Conservation (phyloP, 768 basidiomycete species). For the Tylopilus sp. region DNA sequence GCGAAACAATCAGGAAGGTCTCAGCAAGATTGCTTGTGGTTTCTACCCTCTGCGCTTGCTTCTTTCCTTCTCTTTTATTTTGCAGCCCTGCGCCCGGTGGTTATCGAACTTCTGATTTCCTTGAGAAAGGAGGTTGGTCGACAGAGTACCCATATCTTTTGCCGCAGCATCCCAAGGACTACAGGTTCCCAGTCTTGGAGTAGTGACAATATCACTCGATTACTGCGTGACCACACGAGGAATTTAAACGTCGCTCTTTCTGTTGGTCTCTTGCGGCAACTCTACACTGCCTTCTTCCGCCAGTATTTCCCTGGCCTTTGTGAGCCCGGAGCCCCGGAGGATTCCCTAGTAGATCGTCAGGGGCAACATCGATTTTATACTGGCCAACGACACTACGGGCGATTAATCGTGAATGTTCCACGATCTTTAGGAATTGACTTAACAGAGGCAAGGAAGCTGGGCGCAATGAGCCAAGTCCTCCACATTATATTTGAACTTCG, state of each 20-base stretch:
- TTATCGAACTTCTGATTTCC: background rate
- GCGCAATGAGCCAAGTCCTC: background rate
- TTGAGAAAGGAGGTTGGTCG: background rate
- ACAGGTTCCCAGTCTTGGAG: background rate
- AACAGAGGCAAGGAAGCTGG: background rate
- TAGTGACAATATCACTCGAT: background rate
- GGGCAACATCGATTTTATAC: background rate
- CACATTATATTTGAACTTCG: background rate
- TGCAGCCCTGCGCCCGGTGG: too few relatives aligned
- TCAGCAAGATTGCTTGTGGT: too few relatives aligned
- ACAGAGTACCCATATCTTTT: background rate
- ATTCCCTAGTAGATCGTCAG: background rate
- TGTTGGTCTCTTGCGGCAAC: background rate
- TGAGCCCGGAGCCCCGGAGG: background rate
- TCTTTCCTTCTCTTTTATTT: too few relatives aligned
- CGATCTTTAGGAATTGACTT: background rate
- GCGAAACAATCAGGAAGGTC: too few relatives aligned
- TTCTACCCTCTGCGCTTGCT: too few relatives aligned
- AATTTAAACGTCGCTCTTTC: background rate
- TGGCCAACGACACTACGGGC: background rate
- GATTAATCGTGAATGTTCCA: background rate
- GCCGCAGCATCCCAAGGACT: background rate
- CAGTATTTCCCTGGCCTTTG: background rate
- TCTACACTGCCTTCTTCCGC: background rate
- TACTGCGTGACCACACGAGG: background rate